Evolutionary conservation across 2,329 filamentous ascomycete genomes (phyloP).

Genomic region (Incumbomyces delicatus): DNA sequence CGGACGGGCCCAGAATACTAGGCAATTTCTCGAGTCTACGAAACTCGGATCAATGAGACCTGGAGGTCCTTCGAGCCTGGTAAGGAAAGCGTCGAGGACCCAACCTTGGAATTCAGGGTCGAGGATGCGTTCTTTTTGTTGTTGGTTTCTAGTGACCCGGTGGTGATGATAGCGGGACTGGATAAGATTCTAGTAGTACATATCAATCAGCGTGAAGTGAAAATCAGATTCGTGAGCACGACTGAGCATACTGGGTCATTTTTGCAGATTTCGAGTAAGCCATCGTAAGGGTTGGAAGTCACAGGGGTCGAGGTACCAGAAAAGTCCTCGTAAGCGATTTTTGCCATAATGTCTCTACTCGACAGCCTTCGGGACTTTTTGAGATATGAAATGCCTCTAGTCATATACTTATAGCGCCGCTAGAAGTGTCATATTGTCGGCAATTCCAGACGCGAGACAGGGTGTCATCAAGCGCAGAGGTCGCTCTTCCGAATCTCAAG

Average conservation of each 20-base stretch:
- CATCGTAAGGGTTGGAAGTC: constrained; percentile 63
- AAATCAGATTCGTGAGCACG: constrained; percentile 7
- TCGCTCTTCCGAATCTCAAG: neutral
- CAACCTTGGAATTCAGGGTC: constrained; percentile 55
- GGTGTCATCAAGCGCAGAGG: neutral
- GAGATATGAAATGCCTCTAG: too few relatives aligned
- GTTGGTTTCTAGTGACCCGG: constrained; percentile 61
- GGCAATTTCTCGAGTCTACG: constrained; percentile 65
- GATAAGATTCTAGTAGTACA: constrained; percentile 49
- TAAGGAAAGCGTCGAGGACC: constrained; percentile 64
- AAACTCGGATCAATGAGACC: constrained; percentile 53
- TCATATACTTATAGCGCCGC: too few relatives aligned
- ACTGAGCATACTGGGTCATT: constrained; percentile 51
- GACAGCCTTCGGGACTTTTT: neutral
- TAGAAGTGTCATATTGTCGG: too few relatives aligned
- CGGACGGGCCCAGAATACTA: constrained; percentile 82
- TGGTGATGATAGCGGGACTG: constrained; percentile 66
- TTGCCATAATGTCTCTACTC: constrained; percentile 19
- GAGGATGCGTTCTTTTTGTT: constrained; percentile 67
- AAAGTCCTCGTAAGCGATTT: constrained; percentile 28
- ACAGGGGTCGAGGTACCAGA: constrained; percentile 24
- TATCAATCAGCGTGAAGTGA: neutral
- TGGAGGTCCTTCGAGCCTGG: constrained; percentile 55
- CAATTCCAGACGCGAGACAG: neutral
- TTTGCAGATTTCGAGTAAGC: constrained; percentile 58